These are phyloP conservation scores for Erythrophleum ivorense DNA, from an alignment of 331 rosid species.

Conservation along the genomic window DNA sequence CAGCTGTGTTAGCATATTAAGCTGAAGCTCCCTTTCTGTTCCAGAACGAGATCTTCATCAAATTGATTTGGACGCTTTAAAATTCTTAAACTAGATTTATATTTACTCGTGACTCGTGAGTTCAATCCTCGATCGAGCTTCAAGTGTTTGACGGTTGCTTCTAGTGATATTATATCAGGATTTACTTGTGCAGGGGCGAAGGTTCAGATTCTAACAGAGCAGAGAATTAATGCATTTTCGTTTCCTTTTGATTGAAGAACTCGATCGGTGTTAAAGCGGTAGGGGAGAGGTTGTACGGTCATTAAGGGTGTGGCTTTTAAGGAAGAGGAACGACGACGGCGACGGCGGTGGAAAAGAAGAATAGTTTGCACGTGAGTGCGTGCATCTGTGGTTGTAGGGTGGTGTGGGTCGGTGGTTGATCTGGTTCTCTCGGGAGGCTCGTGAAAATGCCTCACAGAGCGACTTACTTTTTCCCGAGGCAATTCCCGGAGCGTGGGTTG, in stretches of 20 bases:
- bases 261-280: neutral
- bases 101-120: neutral
- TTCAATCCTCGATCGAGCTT: neutral
- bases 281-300: neutral
- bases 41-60: neutral
- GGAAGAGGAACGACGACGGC: neutral
- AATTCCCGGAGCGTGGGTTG: constrained; percentile 72
- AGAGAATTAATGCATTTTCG: neutral
- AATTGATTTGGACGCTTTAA: neutral
- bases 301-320: neutral
- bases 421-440: constrained; percentile 33
- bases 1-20: neutral
- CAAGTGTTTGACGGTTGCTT: neutral
- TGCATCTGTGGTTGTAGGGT: constrained; percentile 23
- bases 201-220: neutral
- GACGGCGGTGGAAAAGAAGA: constrained; percentile 16
- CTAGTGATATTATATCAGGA: neutral
- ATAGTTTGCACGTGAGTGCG: constrained; percentile 39
- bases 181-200: neutral
- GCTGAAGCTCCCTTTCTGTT: neutral
- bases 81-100: neutral
- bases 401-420: constrained; percentile 30
- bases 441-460: constrained; percentile 94
- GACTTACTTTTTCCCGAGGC: constrained; percentile 97
- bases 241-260: neutral